Conservation (phyloP, 176 grass and related monocot genomes). For the Tillandsia fasciculata region DNA sequence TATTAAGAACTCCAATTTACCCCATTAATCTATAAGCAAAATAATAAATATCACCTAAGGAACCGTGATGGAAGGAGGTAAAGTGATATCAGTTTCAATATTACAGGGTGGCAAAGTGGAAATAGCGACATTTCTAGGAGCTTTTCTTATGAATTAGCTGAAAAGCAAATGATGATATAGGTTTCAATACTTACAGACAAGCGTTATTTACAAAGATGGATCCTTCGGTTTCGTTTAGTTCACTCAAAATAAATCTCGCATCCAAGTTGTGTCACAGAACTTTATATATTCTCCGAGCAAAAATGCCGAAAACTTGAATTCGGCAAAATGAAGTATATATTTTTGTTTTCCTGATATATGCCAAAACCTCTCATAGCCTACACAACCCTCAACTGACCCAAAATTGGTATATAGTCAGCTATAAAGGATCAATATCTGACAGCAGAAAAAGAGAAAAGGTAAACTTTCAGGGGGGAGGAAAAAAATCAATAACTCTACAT, state of each 20-base stretch:
- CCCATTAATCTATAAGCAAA: no score
- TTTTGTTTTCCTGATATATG: conserved; percentile 14
- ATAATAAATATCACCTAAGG: no score
- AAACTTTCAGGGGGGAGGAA: neutral
- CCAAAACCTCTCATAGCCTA: conserved; percentile 30
- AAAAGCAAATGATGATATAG: conserved; percentile 9
- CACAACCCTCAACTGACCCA: conserved; percentile 19
- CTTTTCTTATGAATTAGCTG: neutral
- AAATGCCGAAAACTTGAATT: conserved; percentile 20
- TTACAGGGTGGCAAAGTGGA: no score
- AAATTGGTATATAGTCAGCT: conserved; percentile 14
- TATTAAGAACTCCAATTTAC: no score
- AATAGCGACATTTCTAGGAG: no score
- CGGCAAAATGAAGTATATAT: conserved; percentile 25
- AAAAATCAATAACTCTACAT: neutral
- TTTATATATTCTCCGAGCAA: conserved; percentile 25
- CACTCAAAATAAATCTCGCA: conserved; percentile 26
- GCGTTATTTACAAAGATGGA: conserved; percentile 27
- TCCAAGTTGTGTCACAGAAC: conserved; percentile 18
- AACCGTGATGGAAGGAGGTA: no score
- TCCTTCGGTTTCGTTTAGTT: conserved; percentile 36
- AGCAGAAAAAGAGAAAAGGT: conserved; percentile 2
- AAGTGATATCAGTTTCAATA: no score
- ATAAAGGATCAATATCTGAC: conserved; percentile 13
- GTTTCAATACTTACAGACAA: conserved; percentile 28